A percentile compares a stretch with the other conserved stretches of the same genome.
Evolutionary conservation across 768 basidiomycete species (phyloP).

Genomic region (Dentipellis sp.): DNA sequence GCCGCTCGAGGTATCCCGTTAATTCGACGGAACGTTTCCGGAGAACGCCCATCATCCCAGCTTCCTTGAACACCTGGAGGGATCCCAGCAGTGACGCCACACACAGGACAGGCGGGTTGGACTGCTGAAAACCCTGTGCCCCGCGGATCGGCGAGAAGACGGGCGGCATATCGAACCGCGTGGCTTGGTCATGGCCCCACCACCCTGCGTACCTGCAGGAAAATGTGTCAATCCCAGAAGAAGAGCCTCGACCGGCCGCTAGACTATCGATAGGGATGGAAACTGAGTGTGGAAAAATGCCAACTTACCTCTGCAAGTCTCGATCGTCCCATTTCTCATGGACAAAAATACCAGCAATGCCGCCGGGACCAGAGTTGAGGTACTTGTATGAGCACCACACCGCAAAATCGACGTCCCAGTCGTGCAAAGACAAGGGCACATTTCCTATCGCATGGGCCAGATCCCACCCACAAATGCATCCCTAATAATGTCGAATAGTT

Average conservation of each 20-base stretch:
- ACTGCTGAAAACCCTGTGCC: constrained; percentile 93
- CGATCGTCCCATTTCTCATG: constrained; percentile 72
- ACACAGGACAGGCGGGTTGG: constrained; percentile 82
- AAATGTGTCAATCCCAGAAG: constrained; percentile 3
- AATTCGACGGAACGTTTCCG: constrained; percentile 62
- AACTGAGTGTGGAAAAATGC: constrained; percentile 1
- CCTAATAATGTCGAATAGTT: constrained; percentile 35
- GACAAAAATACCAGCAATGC: constrained; percentile 90
- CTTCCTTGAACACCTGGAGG: constrained; percentile 69
- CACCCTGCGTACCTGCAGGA: constrained; percentile 75
- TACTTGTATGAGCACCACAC: constrained; percentile 99
- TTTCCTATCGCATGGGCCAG: constrained; percentile 95
- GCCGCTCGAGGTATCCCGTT: constrained; percentile 60
- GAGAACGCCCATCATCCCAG: constrained; percentile 62
- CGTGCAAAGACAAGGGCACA: constrained; percentile 79
- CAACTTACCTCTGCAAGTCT: constrained; percentile 51
- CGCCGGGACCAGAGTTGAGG: constrained; percentile 92
- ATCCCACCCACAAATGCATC: constrained; percentile 93
- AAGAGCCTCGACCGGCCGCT: neutral
- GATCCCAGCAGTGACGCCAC: constrained; percentile 78
- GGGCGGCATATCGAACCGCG: constrained; percentile 87
- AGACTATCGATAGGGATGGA: neutral
- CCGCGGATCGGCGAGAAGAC: constrained; percentile 78
- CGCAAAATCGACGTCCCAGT: constrained; percentile 95
- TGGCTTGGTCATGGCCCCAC: constrained; percentile 91